Percentiles rank a stretch among this genome's conserved stretches.
Evolutionary conservation across 192 early-diverging fungal species (phyloP).

Genomic region (Chytriomyces hyalinus): DNA sequence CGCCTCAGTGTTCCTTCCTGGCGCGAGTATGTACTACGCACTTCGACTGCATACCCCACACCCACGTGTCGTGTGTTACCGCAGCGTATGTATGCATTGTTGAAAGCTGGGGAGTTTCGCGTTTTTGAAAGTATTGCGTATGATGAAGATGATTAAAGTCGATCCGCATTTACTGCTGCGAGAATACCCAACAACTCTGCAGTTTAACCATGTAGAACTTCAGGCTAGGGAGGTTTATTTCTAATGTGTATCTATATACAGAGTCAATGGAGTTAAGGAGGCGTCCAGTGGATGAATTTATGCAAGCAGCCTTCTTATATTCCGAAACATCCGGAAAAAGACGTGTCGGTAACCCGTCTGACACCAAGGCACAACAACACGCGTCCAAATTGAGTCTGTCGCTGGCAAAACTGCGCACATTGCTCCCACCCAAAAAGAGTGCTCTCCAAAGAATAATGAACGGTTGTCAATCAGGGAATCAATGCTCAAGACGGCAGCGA

Average conservation of each 20-base stretch:
- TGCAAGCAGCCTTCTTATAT: not conserved
- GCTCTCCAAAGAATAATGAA: not conserved
- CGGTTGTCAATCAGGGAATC: not conserved
- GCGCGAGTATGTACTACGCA: conserved; percentile 62
- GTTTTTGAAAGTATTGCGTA: conserved; percentile 37
- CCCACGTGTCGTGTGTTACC: conserved; percentile 27
- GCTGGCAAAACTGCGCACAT: not conserved
- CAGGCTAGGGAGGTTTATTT: no score
- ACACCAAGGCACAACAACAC: not conserved
- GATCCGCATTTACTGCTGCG: no score
- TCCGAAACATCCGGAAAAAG: not conserved
- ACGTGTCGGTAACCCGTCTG: not conserved
- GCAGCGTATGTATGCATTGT: conserved; percentile 52
- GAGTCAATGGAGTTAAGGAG: no score
- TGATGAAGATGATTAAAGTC: conserved; percentile 6
- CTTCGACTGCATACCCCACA: conserved; percentile 26
- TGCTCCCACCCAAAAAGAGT: not conserved
- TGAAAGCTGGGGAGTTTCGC: conserved; percentile 57
- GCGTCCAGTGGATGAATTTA: no score
- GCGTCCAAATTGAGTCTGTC: not conserved
- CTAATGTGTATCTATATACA: no score
- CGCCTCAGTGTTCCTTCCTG: conserved; percentile 56
- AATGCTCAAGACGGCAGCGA: not conserved
- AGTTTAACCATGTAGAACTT: no score
- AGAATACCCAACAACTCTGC: no score